phyloP scores from a whole-genome alignment of 495 filamentous ascomycete genomes.

The Penicillium antarcticum region DNA sequence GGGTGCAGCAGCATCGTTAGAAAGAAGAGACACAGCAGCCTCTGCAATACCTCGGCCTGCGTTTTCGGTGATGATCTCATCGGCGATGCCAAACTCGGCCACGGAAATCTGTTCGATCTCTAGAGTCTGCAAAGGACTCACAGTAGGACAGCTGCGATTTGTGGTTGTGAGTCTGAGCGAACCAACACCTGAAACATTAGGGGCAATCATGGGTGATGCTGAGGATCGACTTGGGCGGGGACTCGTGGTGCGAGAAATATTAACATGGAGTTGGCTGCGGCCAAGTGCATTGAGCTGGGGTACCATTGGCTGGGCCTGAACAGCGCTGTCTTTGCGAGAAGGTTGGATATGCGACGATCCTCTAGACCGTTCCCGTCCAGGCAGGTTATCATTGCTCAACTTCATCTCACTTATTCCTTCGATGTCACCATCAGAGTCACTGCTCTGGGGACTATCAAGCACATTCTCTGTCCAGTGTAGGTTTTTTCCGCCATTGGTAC shows the following conservation, averaged over 20 bases:
- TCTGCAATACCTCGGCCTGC: slow-evolving; percentile 84
- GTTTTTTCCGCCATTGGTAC: slow-evolving; percentile 83
- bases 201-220: slow-evolving; percentile 36
- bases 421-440: slow-evolving; percentile 64
- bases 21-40: slow-evolving; percentile 61
- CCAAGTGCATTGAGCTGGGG: slow-evolving; percentile 34
- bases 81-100: slow-evolving; percentile 76
- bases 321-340: slow-evolving; percentile 62
- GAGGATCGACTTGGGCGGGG: slow-evolving; percentile 37
- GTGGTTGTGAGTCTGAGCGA: slow-evolving; percentile 53
- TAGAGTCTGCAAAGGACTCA: slow-evolving; percentile 81
- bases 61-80: slow-evolving; percentile 89
- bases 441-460: slow-evolving; percentile 65
- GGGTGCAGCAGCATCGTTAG: slow-evolving; percentile 46
- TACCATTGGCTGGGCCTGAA: slow-evolving; percentile 35
- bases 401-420: slow-evolving; percentile 54
- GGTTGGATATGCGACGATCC: slow-evolving; percentile 45
- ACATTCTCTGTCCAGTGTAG: slow-evolving; percentile 91
- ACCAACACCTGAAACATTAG: slow-evolving; percentile 26
- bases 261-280: slow-evolving; percentile 30
- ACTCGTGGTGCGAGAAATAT: slow-evolving; percentile 41
- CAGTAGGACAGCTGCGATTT: slow-evolving; percentile 70
- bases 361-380: slow-evolving; percentile 51
- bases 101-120: slow-evolving; percentile 87
- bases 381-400: slow-evolving; percentile 52